Evolutionary conservation across 768 basidiomycete species (phyloP).

Genomic region (Collybia sordida): DNA sequence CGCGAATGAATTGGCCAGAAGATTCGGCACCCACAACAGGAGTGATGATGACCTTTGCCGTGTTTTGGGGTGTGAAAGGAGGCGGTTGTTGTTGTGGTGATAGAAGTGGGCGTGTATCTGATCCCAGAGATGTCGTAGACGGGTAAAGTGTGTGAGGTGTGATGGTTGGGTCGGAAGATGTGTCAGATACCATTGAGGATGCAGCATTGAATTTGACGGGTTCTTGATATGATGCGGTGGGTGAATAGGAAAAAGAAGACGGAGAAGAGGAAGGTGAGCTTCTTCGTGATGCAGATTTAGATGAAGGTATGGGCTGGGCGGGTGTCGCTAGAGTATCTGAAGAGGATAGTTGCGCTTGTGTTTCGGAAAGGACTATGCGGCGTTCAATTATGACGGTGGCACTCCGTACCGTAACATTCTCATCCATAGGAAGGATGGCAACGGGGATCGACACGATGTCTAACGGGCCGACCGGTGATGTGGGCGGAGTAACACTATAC

Average conservation of each 20-base stretch:
- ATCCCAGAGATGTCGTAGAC: constrained; percentile 27
- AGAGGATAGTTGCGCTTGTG: constrained; percentile 18
- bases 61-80: constrained; percentile 18
- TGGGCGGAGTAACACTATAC: constrained; percentile 58
- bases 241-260: constrained; percentile 30
- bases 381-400: constrained; percentile 70
- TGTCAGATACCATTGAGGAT: constrained; percentile 22
- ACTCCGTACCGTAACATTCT: constrained; percentile 56
- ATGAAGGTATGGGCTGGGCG: constrained; percentile 14
- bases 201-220: constrained; percentile 8
- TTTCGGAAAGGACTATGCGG: constrained; percentile 61
- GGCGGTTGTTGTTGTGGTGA: constrained; percentile 17
- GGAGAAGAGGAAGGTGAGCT: constrained; percentile 25
- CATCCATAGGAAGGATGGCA: constrained; percentile 58
- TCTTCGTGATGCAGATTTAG: constrained; percentile 14
- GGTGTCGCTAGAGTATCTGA: constrained; percentile 20
- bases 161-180: constrained; percentile 42
- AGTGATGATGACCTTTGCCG: constrained; percentile 45
- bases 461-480: constrained; percentile 63
- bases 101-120: constrained; percentile 28
- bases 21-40: constrained; percentile 60
- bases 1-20: constrained; percentile 54
- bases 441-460: constrained; percentile 72
- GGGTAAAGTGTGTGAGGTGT: constrained; percentile 34
- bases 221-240: constrained; percentile 23